Base-by-base conservation (phyloP, 139 green algal species). In the Coelastrella sp. region DNA sequence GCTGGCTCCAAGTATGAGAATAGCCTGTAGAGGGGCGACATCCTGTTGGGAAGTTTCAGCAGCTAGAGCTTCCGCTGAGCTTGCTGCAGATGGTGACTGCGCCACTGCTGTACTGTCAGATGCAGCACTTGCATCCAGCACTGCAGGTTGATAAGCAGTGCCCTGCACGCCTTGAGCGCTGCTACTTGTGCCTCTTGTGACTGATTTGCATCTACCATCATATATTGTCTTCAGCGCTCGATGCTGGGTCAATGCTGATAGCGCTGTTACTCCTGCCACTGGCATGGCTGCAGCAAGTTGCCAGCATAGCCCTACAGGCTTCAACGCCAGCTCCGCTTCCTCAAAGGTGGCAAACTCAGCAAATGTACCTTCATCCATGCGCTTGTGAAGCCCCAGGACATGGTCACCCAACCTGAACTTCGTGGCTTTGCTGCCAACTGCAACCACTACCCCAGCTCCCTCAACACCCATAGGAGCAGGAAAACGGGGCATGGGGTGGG, bases 291-390 rank as follows among this genome's bases (percentile, higher is more conserved):
- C 72, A 45, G 72, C 72, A 8, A 80, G 45, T 43, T 80, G 72
- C 48, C 45, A 64, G 32, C 40, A 80, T 8, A 66, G 5, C 6
- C 23, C 25, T 34, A 43, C 13, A 4, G 72, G 45, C 11, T 64
- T 63, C 4, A 64, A 32, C n/a, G 72, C 72, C 9, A 80, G 30
- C 48, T 80, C 72, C 5, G 40, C 59, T 11, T 80, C 72, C 37
- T 80, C 72, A 64, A 67, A 80, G 23, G 72, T 30, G 45, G 72
- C 72, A 80, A 80, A n/a, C 21, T 80, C 72, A 41, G 72, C 72
- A 17, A 30, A 80, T 30, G 27, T 80, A 5, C 72, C 72, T 6
- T 80, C 40, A 23, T 80, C 72, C 43, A 80, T 80, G 45, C 72
- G 30, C 48, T 64, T 45, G 30, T 80, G 72, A 25, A 80, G 60